Evolutionary conservation across 2,329 filamentous ascomycete species (phyloP).

Genomic region (Arthrobotrys iridis): DNA sequence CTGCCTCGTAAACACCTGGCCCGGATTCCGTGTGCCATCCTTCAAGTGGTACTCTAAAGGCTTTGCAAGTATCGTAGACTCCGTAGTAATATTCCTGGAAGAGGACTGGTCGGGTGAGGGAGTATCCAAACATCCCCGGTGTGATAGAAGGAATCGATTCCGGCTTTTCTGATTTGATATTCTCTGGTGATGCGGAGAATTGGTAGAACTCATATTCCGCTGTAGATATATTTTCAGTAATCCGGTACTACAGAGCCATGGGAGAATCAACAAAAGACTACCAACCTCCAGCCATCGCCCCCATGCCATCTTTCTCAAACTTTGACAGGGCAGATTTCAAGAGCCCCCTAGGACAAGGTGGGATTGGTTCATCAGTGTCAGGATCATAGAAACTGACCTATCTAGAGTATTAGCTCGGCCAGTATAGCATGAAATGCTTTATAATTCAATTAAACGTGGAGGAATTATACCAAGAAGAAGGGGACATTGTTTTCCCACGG

Average conservation of each 20-base stretch:
- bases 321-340: conserved; percentile 75
- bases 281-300: conserved; percentile 88
- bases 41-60: conserved; percentile 83
- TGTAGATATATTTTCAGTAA: conserved; percentile 60
- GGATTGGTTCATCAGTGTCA: conserved; percentile 75
- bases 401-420: background rate
- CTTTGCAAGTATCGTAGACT: conserved; percentile 78
- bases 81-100: conserved; percentile 94
- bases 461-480: conserved; percentile 56
- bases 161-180: conserved; percentile 75
- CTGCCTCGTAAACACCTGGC: conserved; percentile 92
- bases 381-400: conserved; percentile 81
- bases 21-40: conserved; percentile 97
- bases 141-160: conserved; percentile 77
- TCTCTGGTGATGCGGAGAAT: conserved; percentile 73
- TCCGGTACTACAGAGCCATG: background rate
- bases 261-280: conserved; percentile 20
- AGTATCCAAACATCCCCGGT: conserved; percentile 96
- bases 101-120: conserved; percentile 82
- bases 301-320: conserved; percentile 74
- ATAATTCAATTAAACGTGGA: background rate
- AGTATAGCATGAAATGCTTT: background rate
- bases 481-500: conserved; percentile 75
- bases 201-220: conserved; percentile 97
- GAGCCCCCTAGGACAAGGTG: conserved; percentile 81